Evolutionary conservation across 805 yeast species (phyloP).

Genomic region (Metschnikowia lunata): DNA sequence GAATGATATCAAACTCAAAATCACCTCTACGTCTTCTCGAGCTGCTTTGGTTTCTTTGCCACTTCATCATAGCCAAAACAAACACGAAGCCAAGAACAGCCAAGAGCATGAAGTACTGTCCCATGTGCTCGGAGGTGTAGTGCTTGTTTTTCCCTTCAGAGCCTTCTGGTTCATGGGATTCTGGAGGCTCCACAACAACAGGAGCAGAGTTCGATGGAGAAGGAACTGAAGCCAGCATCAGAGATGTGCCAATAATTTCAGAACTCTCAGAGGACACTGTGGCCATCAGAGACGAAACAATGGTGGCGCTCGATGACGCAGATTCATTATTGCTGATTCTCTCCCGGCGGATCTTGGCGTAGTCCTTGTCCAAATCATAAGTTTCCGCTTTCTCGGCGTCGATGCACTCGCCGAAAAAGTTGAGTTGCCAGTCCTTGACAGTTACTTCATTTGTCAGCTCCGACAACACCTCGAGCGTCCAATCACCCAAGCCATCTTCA

Average conservation of each 20-base stretch:
- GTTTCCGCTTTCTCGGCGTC: constrained; percentile 60
- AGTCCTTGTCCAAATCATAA: constrained; percentile 49
- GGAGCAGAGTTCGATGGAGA: background rate
- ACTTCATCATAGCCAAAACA: constrained; percentile 44
- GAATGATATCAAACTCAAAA: constrained; percentile 74
- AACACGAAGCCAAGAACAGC: constrained; percentile 54
- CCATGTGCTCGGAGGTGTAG: constrained; percentile 42
- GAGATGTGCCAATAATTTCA: background rate
- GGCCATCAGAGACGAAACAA: background rate
- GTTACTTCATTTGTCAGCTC: constrained; percentile 27
- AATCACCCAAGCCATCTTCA: constrained; percentile 69
- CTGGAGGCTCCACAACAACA: background rate
- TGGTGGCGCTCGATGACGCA: background rate
- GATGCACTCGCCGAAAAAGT: constrained; percentile 74
- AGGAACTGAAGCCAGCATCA: background rate
- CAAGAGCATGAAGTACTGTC: constrained; percentile 58
- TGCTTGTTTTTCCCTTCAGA: constrained; percentile 31
- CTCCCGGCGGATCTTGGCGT: constrained; percentile 35
- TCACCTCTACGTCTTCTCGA: constrained; percentile 58
- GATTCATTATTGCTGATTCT: constrained; percentile 14
- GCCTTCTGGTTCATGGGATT: background rate
- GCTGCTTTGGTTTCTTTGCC: constrained; percentile 37
- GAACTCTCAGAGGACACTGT: background rate
- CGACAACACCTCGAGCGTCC: constrained; percentile 67
- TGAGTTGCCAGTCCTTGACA: constrained; percentile 69